Conservation (phyloP, 106 monocot species). For the Apostasia shenzhenica region DNA sequence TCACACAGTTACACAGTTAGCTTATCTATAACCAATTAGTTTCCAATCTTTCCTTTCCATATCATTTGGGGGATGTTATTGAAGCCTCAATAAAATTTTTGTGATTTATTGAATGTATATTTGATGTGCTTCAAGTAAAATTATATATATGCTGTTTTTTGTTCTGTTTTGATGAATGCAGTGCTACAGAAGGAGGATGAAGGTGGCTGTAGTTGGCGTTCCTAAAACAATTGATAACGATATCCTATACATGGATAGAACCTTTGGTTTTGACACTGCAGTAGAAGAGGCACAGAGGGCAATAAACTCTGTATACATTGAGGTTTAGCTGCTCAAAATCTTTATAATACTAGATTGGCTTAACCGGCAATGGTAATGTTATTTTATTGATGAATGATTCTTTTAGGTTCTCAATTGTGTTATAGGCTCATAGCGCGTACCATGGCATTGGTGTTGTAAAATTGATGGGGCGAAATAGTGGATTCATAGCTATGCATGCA, state of each 20-base stretch:
- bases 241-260: conserved; percentile 67
- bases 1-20: too few species aligned
- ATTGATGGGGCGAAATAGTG: conserved; percentile 92
- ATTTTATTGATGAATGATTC: too few species aligned
- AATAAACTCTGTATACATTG: conserved; percentile 71
- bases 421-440: conserved; percentile 79
- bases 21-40: too few species aligned
- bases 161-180: conserved; percentile 3
- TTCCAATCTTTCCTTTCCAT: too few species aligned
- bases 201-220: conserved; percentile 51
- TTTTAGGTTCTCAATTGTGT: not conserved
- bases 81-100: too few species aligned
- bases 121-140: too few species aligned
- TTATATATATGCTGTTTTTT: not conserved
- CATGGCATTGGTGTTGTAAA: conserved; percentile 90
- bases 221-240: conserved; percentile 76
- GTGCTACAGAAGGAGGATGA: conserved; percentile 52
- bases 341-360: not conserved
- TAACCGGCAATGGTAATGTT: too few species aligned
- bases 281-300: conserved; percentile 68
- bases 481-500: conserved; percentile 95
- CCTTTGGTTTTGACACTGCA: conserved; percentile 72
- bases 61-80: too few species aligned
- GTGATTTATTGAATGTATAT: too few species aligned
- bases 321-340: conserved; percentile 19